Percentiles rank a stretch among this genome's conserved stretches.
phyloP scores from a whole-genome alignment of 352 stramenopile genomes.

The Phytopythium cucurbitacearum region DNA sequence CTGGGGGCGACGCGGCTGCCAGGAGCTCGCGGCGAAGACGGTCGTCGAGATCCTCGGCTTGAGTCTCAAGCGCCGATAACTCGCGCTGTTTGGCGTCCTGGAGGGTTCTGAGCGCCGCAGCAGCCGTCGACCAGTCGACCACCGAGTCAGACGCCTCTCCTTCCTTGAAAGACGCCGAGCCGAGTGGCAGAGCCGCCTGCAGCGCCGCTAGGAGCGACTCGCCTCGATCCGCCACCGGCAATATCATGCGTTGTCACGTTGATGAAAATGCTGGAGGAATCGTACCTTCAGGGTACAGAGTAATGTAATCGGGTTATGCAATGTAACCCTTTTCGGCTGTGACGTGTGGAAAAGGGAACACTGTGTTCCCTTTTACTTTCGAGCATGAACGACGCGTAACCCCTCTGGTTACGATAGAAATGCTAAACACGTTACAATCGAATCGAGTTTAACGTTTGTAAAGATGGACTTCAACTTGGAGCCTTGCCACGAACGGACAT shows the following conservation, averaged over 20 bases:
- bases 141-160: constrained; percentile 5
- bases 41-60: neutral
- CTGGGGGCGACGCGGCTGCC: neutral
- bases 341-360: too few relatives aligned
- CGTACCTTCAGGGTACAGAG: too few relatives aligned
- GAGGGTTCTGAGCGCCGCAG: constrained; percentile 11
- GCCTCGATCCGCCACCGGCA: neutral
- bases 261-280: too few relatives aligned
- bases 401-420: too few relatives aligned
- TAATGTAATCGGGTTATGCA: too few relatives aligned
- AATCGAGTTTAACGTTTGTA: too few relatives aligned
- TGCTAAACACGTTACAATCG: too few relatives aligned
- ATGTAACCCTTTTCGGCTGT: too few relatives aligned
- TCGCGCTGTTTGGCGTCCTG: constrained; percentile 2
- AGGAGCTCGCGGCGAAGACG: neutral
- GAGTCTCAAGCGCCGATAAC: neutral
- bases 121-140: constrained; percentile 16
- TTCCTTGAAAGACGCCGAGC: neutral
- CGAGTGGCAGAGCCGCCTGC: constrained; percentile 13
- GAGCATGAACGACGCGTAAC: too few relatives aligned
- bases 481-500: too few relatives aligned
- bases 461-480: too few relatives aligned
- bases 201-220: constrained; percentile 13
- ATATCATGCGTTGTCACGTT: neutral
- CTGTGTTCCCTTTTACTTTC: too few relatives aligned